Conservation (phyloP, 148 eudicot genomes). For the Silene latifolia region DNA sequence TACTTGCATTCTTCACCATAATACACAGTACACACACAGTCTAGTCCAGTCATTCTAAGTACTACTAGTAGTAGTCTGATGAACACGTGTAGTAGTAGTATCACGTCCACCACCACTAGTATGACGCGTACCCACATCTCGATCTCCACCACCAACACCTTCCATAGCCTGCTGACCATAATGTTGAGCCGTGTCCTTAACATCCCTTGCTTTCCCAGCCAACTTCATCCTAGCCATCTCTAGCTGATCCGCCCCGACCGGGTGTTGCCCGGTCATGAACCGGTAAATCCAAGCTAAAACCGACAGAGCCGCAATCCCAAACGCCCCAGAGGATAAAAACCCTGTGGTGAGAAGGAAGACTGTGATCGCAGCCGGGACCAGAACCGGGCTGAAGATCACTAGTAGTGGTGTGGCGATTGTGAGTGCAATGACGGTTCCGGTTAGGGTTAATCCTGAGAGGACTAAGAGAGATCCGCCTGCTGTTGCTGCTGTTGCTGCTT, state of each 20-base stretch:
- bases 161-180: slow-evolving; percentile 22
- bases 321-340: slow-evolving; percentile 58
- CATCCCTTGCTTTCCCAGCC: slow-evolving; percentile 45
- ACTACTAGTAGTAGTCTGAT: slow-evolving; percentile 14
- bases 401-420: slow-evolving; percentile 47
- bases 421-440: slow-evolving; percentile 47
- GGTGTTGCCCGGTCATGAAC: slow-evolving; percentile 55
- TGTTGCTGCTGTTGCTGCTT: slow-evolving; percentile 42
- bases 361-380: slow-evolving; percentile 53
- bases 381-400: slow-evolving; percentile 59
- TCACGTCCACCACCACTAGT: background rate
- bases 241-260: slow-evolving; percentile 45
- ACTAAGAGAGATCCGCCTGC: slow-evolving; percentile 49
- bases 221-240: slow-evolving; percentile 47
- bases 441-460: slow-evolving; percentile 40
- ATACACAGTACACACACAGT: no score
- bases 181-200: slow-evolving; percentile 53
- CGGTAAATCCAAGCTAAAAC: slow-evolving; percentile 67
- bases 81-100: slow-evolving; percentile 3
- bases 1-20: no score
- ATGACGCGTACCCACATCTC: background rate
- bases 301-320: slow-evolving; percentile 52
- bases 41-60: background rate
- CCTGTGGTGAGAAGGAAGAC: slow-evolving; percentile 34
- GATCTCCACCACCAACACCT: background rate